Percentiles rank a stretch among this genome's conserved stretches.
These are phyloP conservation scores for Fusarium sp. DNA, from an alignment of 2,329 filamentous ascomycete genomes.

Conservation along the genomic window DNA sequence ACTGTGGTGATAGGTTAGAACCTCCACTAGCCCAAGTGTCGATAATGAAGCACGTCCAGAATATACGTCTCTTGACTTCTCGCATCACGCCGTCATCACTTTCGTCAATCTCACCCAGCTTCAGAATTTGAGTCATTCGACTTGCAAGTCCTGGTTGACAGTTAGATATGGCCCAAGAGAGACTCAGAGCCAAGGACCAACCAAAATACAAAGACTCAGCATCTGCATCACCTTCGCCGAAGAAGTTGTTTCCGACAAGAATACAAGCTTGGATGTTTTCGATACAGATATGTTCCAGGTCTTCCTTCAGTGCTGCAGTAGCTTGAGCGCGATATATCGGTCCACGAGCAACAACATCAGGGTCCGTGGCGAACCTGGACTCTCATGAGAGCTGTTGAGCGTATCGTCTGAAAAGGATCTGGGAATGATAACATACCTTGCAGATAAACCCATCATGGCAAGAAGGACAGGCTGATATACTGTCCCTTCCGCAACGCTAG, in stretches of 20 bases:
- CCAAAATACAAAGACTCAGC: conserved; percentile 48
- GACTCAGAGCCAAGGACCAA: background rate
- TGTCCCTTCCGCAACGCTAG: conserved; percentile 9
- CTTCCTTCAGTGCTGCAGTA: conserved; percentile 39
- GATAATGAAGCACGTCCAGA: conserved; percentile 48
- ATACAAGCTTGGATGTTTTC: conserved; percentile 49
- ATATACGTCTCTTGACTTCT: conserved; percentile 46
- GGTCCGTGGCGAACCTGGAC: conserved; percentile 14
- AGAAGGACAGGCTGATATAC: conserved; percentile 27
- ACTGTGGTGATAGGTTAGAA: conserved; percentile 41
- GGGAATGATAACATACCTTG: conserved; percentile 5
- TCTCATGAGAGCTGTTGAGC: background rate
- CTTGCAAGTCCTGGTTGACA: conserved; percentile 38
- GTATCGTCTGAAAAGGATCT: background rate
- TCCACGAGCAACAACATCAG: conserved; percentile 25
- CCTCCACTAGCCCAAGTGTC: conserved; percentile 49
- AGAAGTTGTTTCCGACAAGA: conserved; percentile 45
- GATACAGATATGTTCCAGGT: conserved; percentile 45
- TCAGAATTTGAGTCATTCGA: conserved; percentile 48
- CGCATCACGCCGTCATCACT: conserved; percentile 38
- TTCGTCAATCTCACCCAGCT: conserved; percentile 30
- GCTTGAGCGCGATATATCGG: conserved; percentile 25
- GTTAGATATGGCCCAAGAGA: background rate
- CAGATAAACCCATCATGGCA: conserved; percentile 35
- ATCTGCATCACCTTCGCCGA: conserved; percentile 43